phyloP scores from a whole-genome alignment of 73 alveolate genomes.

The Paramecium tetraurelia region DNA sequence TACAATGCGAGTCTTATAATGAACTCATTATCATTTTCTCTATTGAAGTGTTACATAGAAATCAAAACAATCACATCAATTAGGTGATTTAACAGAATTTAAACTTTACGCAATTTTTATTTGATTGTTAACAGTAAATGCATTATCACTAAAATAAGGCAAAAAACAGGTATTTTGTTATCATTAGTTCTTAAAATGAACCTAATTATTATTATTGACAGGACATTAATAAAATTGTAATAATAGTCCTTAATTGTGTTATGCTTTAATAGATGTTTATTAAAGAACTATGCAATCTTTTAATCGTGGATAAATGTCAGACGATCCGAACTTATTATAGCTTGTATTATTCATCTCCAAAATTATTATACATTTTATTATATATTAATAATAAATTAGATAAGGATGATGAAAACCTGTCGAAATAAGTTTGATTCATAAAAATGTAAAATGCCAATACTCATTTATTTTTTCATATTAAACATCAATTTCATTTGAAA shows the following conservation, averaged over 20 bases:
- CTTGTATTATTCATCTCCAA: conserved; percentile 5
- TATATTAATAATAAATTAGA: too few relatives aligned
- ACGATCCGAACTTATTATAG: too few relatives aligned
- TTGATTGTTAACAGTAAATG: not conserved
- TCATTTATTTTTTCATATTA: too few relatives aligned
- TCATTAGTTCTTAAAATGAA: not conserved
- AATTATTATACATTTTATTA: not conserved
- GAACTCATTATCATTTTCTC: conserved; percentile 30
- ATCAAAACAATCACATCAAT: not conserved
- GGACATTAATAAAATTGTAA: not conserved
- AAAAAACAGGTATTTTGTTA: not conserved
- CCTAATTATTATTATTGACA: not conserved
- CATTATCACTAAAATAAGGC: not conserved
- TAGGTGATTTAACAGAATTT: not conserved
- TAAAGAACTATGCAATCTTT: not conserved
- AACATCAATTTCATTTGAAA: too few relatives aligned
- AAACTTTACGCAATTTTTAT: not conserved
- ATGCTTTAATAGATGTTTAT: not conserved
- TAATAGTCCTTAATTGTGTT: not conserved
- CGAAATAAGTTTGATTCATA: too few relatives aligned
- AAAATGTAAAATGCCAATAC: too few relatives aligned
- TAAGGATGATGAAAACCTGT: not conserved
- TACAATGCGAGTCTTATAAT: not conserved
- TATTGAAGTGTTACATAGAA: not conserved
- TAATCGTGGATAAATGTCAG: too few relatives aligned